A percentile compares a stretch with the other conserved stretches of the same genome.
Conservation (phyloP, 495 filamentous ascomycete species). For the Lophiotrema nucula region DNA sequence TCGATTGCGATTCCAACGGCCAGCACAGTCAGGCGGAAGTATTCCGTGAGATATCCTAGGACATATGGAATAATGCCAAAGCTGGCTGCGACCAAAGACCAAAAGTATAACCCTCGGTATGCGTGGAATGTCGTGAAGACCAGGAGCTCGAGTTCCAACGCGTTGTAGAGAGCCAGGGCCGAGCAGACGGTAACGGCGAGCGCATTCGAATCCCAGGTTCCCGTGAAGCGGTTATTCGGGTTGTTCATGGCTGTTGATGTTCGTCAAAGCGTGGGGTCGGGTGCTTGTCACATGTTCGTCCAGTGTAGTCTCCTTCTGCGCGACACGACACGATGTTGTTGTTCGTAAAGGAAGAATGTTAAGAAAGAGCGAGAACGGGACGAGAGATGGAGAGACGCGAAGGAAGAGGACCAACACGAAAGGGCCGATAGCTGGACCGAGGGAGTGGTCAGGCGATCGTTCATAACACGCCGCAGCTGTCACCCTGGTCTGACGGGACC, state of each 20-base stretch:
- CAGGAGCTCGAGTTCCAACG: constrained; percentile 27
- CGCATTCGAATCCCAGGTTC: constrained; percentile 12
- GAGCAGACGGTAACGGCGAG: constrained; percentile 22
- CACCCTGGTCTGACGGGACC: constrained; percentile 15
- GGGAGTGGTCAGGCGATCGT: constrained; percentile 17
- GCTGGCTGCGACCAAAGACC: constrained; percentile 26
- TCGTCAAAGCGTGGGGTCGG: background rate
- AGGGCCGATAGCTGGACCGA: constrained; percentile 2
- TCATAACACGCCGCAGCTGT: background rate
- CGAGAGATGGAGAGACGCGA: background rate
- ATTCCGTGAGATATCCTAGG: constrained; percentile 26
- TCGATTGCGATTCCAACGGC: constrained; percentile 22
- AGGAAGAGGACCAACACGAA: background rate
- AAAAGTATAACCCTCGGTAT: constrained; percentile 34
- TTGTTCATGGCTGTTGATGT: constrained; percentile 10
- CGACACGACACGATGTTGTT: background rate
- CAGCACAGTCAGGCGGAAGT: constrained; percentile 11
- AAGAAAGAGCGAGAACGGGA: background rate
- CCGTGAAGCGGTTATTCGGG: constrained; percentile 13
- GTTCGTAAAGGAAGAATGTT: background rate
- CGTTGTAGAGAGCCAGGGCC: constrained; percentile 29
- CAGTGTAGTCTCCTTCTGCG: background rate
- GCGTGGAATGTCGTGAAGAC: constrained; percentile 33
- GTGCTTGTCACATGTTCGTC: background rate
- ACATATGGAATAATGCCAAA: constrained; percentile 31